phyloP scores from a whole-genome alignment of 495 filamentous ascomycete genomes.

The Pseudotulostoma volvatum region DNA sequence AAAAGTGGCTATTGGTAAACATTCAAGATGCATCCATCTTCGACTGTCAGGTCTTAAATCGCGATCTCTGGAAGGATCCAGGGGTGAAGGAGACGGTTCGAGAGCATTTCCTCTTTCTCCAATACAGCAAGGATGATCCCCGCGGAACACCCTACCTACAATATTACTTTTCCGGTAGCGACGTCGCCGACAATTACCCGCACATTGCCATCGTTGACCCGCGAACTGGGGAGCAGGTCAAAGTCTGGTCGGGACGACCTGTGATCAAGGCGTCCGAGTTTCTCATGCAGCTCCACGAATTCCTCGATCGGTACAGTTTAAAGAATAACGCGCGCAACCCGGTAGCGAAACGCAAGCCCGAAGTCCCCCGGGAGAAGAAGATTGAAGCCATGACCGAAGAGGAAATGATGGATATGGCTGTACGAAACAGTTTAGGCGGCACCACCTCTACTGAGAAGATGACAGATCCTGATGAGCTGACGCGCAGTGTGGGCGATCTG shows the following conservation, averaged over 20 bases:
- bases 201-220: conserved; percentile 94
- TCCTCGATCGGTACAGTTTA: conserved; percentile 87
- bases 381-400: conserved; percentile 88
- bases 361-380: conserved; percentile 48
- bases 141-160: conserved; percentile 63
- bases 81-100: conserved; percentile 60
- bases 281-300: conserved; percentile 81
- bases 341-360: conserved; percentile 63
- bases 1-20: conserved; percentile 92
- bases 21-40: conserved; percentile 86
- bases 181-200: conserved; percentile 68
- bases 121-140: conserved; percentile 69
- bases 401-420: conserved; percentile 85
- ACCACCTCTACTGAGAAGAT: conserved; percentile 19
- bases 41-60: conserved; percentile 80
- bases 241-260: conserved; percentile 79
- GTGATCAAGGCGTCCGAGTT: conserved; percentile 65
- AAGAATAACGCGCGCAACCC: conserved; percentile 80
- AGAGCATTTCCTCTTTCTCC: conserved; percentile 91
- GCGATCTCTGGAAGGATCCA: conserved; percentile 85
- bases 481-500: conserved; percentile 38
- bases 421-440: conserved; percentile 62
- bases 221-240: conserved; percentile 90
- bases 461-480: conserved; percentile 74
- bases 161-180: conserved; percentile 68